Conservation (phyloP, 768 basidiomycete genomes). For the Cystofilobasidium macerans region DNA sequence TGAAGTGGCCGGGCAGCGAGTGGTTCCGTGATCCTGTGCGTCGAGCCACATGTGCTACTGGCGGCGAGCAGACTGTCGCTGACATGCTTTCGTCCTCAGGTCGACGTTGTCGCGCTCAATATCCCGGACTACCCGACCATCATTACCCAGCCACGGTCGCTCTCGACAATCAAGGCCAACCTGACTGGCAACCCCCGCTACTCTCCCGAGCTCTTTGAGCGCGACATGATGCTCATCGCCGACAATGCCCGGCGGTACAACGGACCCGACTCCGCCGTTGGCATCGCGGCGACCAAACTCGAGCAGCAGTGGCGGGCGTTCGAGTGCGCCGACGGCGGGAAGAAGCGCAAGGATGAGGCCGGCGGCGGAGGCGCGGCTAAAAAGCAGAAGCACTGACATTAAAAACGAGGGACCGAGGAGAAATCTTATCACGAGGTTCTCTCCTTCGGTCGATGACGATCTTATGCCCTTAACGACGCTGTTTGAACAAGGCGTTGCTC, state of each 20-base stretch:
- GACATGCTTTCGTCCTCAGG: slow-evolving; percentile 2
- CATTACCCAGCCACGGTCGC: slow-evolving; percentile 20
- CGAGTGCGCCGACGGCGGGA: not conserved
- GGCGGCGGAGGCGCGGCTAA: not conserved
- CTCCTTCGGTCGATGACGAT: slow-evolving; percentile 1
- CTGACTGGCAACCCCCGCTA: slow-evolving; percentile 11
- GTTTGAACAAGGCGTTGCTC: too few species aligned
- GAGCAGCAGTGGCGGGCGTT: slow-evolving; percentile 15
- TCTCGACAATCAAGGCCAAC: slow-evolving; percentile 21
- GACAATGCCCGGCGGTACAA: slow-evolving; percentile 24
- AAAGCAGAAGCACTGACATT: slow-evolving; percentile 15
- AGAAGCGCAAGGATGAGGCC: not conserved
- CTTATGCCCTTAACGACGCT: slow-evolving; percentile 5
- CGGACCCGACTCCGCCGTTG: slow-evolving; percentile 19
- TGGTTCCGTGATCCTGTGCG: slow-evolving; percentile 26
- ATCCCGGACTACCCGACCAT: slow-evolving; percentile 22
- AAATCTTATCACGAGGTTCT: not conserved
- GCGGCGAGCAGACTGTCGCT: not conserved
- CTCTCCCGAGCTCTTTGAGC: slow-evolving; percentile 15
- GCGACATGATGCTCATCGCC: slow-evolving; percentile 24
- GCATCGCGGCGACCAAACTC: slow-evolving; percentile 11
- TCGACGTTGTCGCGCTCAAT: slow-evolving; percentile 18
- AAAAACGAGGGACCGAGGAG: not conserved
- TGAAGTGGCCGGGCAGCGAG: slow-evolving; percentile 22
- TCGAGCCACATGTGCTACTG: not conserved